A percentile compares a stretch with the other conserved stretches of the same genome.
These are phyloP conservation scores for Amoebophrya sp. DNA, from an alignment of 169 alveolate genomes.

Conservation along the genomic window DNA sequence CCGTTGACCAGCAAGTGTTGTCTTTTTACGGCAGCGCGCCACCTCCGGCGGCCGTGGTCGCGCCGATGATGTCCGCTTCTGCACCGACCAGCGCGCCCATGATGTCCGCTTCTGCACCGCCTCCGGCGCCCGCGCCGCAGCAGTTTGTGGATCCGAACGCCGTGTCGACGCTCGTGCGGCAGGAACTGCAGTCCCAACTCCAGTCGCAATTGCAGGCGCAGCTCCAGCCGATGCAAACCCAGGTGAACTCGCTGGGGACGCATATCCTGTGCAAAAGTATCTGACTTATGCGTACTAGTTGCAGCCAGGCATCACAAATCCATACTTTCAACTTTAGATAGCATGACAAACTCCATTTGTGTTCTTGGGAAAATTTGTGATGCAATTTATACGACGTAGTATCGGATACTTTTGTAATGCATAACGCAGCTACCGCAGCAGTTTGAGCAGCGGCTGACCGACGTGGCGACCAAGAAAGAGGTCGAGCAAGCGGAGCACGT, in stretches of 20 bases:
- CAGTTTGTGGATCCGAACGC: no score
- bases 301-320: no score
- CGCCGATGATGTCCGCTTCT: not conserved
- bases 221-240: not conserved
- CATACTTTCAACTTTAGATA: no score
- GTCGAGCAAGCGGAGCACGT: not conserved
- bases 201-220: not conserved
- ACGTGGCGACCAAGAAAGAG: not conserved
- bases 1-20: no score
- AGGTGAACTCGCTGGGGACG: not conserved
- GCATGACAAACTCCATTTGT: no score
- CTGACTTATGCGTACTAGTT: no score
- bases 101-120: not conserved
- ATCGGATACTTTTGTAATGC: no score
- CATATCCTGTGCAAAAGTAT: no score
- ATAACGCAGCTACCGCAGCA: not conserved
- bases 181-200: not conserved
- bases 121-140: not conserved
- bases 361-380: no score
- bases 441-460: not conserved
- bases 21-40: not conserved
- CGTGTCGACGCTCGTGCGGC: not conserved
- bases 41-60: not conserved
- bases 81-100: not conserved
- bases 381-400: no score